Percentiles rank a stretch among this genome's conserved stretches.
These are phyloP conservation scores for Cryptococcus jaspeensis DNA, from an alignment of 1,284 basidiomycete species.

Conservation along the genomic window DNA sequence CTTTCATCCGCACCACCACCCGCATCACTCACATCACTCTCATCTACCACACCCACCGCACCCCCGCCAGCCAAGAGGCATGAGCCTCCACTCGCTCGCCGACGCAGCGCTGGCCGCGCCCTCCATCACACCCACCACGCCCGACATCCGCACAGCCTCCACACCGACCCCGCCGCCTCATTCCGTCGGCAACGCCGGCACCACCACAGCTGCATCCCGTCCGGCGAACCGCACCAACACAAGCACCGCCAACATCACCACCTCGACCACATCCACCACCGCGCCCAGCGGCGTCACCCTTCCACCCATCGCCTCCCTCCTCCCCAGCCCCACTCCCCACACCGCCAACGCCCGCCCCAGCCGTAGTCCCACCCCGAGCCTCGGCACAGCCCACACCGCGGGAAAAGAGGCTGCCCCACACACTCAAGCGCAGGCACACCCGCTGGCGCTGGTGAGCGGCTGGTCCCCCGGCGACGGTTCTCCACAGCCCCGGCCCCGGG, in stretches of 20 bases:
- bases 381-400: not conserved
- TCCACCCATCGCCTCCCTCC: constrained; percentile 9
- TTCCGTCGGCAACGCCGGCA: too few species aligned
- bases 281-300: constrained; percentile 1
- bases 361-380: not conserved
- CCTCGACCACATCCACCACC: not conserved
- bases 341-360: too few species aligned
- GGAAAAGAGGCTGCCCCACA: too few species aligned
- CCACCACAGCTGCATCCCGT: too few species aligned
- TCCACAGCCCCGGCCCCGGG: too few species aligned
- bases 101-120: constrained; percentile 15
- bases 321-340: too few species aligned
- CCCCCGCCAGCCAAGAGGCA: not conserved
- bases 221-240: too few species aligned
- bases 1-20: not conserved
- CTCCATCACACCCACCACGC: not conserved
- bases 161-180: too few species aligned
- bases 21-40: not conserved
- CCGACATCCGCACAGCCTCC: not conserved
- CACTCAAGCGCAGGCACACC: not conserved
- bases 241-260: too few species aligned
- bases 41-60: not conserved
- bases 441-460: not conserved
- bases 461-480: not conserved
- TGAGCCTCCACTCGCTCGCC: constrained; percentile 10